Percentiles rank a stretch among this genome's conserved stretches.
phyloP scores from a whole-genome alignment of 2,329 filamentous ascomycete genomes.

The Claviceps sorghi region DNA sequence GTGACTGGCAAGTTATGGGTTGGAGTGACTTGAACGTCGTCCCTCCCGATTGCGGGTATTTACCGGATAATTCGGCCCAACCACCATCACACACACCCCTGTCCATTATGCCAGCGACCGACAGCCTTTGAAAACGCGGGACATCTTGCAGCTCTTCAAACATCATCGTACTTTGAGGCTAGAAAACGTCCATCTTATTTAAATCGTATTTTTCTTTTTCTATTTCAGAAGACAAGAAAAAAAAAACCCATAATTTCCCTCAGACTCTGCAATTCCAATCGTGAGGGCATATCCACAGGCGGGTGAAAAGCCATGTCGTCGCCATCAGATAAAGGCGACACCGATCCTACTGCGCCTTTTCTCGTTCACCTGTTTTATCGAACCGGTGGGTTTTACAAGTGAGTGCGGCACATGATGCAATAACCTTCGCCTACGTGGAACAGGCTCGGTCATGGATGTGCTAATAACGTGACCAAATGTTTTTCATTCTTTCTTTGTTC shows the following conservation, averaged over 20 bases:
- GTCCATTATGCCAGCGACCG: not conserved
- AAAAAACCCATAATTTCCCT: too few species aligned
- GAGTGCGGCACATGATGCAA: constrained; percentile 8
- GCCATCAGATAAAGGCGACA: constrained; percentile 33
- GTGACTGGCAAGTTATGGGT: not conserved
- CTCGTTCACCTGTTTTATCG: constrained; percentile 76
- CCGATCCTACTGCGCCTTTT: constrained; percentile 63
- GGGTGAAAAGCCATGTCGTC: constrained; percentile 10
- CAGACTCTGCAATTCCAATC: not conserved
- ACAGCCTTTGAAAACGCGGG: not conserved
- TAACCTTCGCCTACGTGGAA: not conserved
- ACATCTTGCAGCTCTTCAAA: not conserved
- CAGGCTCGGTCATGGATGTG: not conserved
- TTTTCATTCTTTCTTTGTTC: not conserved
- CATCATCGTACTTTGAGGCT: not conserved
- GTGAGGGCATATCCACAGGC: not conserved
- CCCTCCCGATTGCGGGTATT: constrained; percentile 14
- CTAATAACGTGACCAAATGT: not conserved
- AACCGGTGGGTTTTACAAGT: constrained; percentile 56
- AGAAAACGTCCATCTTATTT: not conserved
- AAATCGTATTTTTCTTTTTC: not conserved
- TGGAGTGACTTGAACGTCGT: not conserved
- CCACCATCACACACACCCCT: not conserved
- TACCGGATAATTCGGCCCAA: constrained; percentile 10
- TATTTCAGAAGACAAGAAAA: not conserved